Base-by-base conservation (phyloP, 257 asterid species). In the Penstemon barbatus region DNA sequence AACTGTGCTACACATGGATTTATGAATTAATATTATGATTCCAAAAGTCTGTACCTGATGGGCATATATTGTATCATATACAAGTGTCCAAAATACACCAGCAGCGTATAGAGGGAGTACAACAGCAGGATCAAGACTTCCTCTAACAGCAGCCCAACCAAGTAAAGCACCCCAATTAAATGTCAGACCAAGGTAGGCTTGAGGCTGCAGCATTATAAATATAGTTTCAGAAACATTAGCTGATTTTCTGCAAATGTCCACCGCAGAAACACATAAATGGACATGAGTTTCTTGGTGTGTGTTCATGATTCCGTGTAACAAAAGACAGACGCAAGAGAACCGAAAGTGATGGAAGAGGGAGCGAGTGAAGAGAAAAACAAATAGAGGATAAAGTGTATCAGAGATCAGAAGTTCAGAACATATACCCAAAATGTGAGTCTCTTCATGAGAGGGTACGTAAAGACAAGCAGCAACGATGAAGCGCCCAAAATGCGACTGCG, bases 401-500 rank as follows among this genome's bases (percentile, higher is more conserved):
- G 70, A 66, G 61, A 41, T 68, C 57, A 49, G 49, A 68, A 66
- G 61, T 38, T 68, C 57, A 49, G 49, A 68, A 54, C 5, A 39
- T 57, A 68, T 71, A 92, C 97, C 98, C 98, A 92, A 76, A 78
- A 88, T 3, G 98, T 88, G 44, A 85, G 36, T 77, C 97, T 85
- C 89, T 92, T 92, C 97, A 88, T 90, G 71, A 92, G 90, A 53
- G 98, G 98, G 68, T 92, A 92, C 38, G 93, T 74, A 73, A 88
- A 88, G 57, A 86, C 88, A 54, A 86, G 80, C 65, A 86, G 77
- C 84, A 92, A 71, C 42, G 89, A 85, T 25, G 92, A 83, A 76
- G 90, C 95, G 63, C 98, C 94, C 72, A 90, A 72, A 49, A 85
- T 74, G 8, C 80, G 83, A 77, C 98, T 92, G 93, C 82, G 81